Evolutionary conservation across 495 filamentous ascomycete genomes (phyloP).

Genomic region (Trichoderma asperelloides): DNA sequence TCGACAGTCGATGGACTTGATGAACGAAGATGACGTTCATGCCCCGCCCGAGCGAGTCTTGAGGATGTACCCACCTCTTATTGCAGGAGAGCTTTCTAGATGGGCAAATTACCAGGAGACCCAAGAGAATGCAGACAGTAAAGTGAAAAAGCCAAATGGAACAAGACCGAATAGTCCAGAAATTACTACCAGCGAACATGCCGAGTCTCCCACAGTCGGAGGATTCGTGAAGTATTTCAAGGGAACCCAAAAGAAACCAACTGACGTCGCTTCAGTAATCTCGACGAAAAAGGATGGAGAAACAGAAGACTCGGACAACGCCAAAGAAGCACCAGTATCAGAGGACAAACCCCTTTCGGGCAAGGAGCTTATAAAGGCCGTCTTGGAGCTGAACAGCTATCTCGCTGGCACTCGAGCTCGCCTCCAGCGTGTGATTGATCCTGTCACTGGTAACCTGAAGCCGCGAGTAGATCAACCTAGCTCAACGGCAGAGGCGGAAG

Average conservation of each 20-base stretch:
- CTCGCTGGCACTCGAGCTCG: constrained; percentile 73
- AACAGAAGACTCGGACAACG: constrained; percentile 38
- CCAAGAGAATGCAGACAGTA: constrained; percentile 11
- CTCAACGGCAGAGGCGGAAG: constrained; percentile 43
- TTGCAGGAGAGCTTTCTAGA: constrained; percentile 71
- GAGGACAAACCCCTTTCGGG: constrained; percentile 51
- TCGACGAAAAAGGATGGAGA: constrained; percentile 46
- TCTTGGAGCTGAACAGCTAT: constrained; percentile 73
- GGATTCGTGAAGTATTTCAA: constrained; percentile 36
- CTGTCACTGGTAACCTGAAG: constrained; percentile 63
- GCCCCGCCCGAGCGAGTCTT: constrained; percentile 88
- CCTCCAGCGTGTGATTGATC: constrained; percentile 73
- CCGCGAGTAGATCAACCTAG: constrained; percentile 43
- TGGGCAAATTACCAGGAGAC: constrained; percentile 16
- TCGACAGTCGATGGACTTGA: constrained; percentile 80
- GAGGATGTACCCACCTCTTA: constrained; percentile 68
- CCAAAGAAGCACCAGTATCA: constrained; percentile 19
- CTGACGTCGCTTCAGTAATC: constrained; percentile 56
- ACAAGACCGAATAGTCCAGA: constrained; percentile 2
- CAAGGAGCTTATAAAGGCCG: constrained; percentile 72
- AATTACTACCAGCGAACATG: not conserved
- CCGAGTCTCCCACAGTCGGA: not conserved
- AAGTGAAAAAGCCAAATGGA: constrained; percentile 25
- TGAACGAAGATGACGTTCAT: constrained; percentile 66
- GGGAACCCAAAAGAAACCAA: constrained; percentile 42